A percentile compares a stretch with the other conserved stretches of the same genome.
Evolutionary conservation across 2,329 filamentous ascomycete genomes (phyloP).

Genomic region (Blastomyces gilchristii): DNA sequence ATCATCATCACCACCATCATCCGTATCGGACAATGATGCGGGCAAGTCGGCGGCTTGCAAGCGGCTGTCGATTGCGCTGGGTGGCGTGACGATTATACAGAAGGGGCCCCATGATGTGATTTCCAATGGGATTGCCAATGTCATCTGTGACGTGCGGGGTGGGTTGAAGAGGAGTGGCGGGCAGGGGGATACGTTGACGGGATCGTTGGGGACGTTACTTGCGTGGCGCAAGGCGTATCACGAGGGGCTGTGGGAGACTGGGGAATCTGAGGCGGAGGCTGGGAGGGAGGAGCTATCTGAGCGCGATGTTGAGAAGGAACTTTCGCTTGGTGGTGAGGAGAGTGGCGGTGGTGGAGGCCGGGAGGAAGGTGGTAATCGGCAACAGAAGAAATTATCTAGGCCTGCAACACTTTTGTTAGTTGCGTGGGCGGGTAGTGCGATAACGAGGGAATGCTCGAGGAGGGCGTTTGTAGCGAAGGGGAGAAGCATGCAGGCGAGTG

Average conservation of each 20-base stretch:
- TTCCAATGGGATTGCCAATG: conserved; percentile 65
- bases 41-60: conserved; percentile 44
- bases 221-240: conserved; percentile 83
- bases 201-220: conserved; percentile 75
- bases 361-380: conserved; percentile 27
- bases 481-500: conserved; percentile 80
- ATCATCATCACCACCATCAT: conserved; percentile 11
- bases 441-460: conserved; percentile 84
- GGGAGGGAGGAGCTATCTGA: conserved; percentile 26
- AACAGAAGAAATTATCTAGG: conserved; percentile 46
- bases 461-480: conserved; percentile 79
- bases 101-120: conserved; percentile 79
- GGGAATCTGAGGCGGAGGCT: conserved; percentile 20
- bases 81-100: conserved; percentile 82
- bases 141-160: conserved; percentile 66
- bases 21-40: conserved; percentile 19
- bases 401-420: conserved; percentile 59
- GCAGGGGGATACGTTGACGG: conserved; percentile 91
- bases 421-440: conserved; percentile 74
- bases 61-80: conserved; percentile 64
- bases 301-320: conserved; percentile 32
- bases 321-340: conserved; percentile 27
- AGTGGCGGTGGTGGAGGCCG: conserved; percentile 16
- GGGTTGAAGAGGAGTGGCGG: conserved; percentile 85
- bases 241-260: conserved; percentile 62